Percentiles rank a stretch among this genome's conserved stretches.
Conservation (phyloP, 78 protist genomes). For the Dictyostelium purpureum region DNA sequence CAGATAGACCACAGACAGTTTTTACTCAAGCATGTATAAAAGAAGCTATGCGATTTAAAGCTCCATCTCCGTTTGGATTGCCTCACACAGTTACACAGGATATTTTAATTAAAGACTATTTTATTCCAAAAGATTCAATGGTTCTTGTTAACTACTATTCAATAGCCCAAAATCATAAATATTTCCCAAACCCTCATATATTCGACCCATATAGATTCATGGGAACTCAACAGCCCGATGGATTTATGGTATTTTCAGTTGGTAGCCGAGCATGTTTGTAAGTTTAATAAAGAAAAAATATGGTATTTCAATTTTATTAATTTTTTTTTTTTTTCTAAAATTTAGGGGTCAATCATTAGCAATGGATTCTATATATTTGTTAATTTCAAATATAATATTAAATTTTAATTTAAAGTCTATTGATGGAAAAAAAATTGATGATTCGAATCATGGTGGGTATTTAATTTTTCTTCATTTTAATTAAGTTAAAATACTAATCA, state of each 20-base stretch:
- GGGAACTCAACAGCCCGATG: background rate
- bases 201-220: conserved; percentile 37
- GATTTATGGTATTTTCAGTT: conserved; percentile 5
- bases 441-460: conserved; percentile 1
- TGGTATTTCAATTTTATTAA: too few relatives aligned
- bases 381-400: conserved; percentile 10
- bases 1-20: background rate
- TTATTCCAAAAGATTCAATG: conserved; percentile 37
- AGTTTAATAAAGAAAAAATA: too few relatives aligned
- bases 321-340: background rate
- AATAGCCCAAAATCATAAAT: background rate
- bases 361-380: conserved; percentile 1
- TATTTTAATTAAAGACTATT: background rate
- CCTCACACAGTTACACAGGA: conserved; percentile 6
- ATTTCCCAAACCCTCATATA: background rate
- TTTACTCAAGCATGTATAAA: conserved; percentile 9
- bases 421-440: conserved; percentile 36
- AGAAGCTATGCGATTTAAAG: conserved; percentile 23
- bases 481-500: background rate
- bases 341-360: conserved; percentile 26
- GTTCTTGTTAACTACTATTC: conserved; percentile 9
- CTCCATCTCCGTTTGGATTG: conserved; percentile 51
- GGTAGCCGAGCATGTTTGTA: conserved; percentile 33
- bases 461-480: background rate
- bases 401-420: conserved; percentile 5